A percentile compares a stretch with the other conserved stretches of the same genome.
phyloP scores from a whole-genome alignment of 23 red algal genomes.

The Gracilariopsis chorda region DNA sequence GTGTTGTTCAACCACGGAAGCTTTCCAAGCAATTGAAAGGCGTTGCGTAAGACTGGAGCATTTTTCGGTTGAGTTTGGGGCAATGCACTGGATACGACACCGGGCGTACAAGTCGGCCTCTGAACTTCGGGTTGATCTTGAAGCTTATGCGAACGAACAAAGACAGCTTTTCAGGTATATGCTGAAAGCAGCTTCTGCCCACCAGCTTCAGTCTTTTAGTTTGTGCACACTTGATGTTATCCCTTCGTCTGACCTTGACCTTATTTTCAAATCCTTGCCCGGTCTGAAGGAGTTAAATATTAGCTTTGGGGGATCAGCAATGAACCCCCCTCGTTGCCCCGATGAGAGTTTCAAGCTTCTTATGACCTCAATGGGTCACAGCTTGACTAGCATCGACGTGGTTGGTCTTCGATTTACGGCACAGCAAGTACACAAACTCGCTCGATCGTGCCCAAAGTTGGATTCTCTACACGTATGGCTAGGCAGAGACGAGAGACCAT shows the following conservation, averaged over 20 bases:
- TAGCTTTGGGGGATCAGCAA: conserved; percentile 16
- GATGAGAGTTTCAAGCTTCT: conserved; percentile 23
- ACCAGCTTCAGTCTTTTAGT: conserved; percentile 27
- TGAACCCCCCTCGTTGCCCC: background rate
- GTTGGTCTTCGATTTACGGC: conserved; percentile 31
- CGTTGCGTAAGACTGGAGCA: conserved; percentile 37
- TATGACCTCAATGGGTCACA: background rate
- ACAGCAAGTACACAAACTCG: conserved; percentile 23
- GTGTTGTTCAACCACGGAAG: conserved; percentile 33
- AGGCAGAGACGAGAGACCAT: conserved; percentile 30
- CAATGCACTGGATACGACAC: conserved; percentile 66
- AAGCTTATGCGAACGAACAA: conserved; percentile 38
- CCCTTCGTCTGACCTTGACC: conserved; percentile 41
- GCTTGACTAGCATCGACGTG: conserved; percentile 28
- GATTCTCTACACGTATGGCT: conserved; percentile 35
- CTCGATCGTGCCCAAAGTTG: background rate
- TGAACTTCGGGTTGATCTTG: conserved; percentile 15
- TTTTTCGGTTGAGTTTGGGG: conserved; percentile 53
- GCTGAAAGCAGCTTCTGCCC: conserved; percentile 20
- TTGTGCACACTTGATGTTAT: conserved; percentile 40
- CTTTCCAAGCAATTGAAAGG: conserved; percentile 32
- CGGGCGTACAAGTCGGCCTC: conserved; percentile 18
- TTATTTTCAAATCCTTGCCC: conserved; percentile 40
- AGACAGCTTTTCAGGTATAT: conserved; percentile 28
- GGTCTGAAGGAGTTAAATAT: conserved; percentile 45